A percentile compares a stretch with the other conserved stretches of the same genome.
Evolutionary conservation across 805 yeast species (phyloP).

Genomic region (Jamesozyma gamospora): DNA sequence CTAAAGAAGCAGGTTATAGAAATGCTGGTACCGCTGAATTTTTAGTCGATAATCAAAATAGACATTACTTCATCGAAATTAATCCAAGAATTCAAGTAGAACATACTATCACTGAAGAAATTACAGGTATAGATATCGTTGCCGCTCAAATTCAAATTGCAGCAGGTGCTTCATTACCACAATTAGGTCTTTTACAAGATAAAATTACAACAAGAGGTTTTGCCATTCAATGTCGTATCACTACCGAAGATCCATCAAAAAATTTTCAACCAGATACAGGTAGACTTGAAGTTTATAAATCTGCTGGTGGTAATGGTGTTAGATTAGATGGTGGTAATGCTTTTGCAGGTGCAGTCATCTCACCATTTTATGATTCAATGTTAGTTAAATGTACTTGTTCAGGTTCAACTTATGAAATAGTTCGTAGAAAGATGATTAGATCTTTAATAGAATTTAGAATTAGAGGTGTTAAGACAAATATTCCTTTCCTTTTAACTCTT

Average conservation of each 20-base stretch:
- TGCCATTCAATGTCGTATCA: constrained; percentile 98
- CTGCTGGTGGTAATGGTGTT: constrained; percentile 99
- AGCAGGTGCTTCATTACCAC: constrained; percentile 91
- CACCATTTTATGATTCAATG: constrained; percentile 97
- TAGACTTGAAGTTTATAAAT: constrained; percentile 92
- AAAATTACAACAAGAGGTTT: constrained; percentile 93
- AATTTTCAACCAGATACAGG: constrained; percentile 98
- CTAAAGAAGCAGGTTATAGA: constrained; percentile 77
- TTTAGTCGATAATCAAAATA: constrained; percentile 81
- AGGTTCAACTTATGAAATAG: constrained; percentile 94
- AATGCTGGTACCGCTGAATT: constrained; percentile 99
- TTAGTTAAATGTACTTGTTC: constrained; percentile 94
- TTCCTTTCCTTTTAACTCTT: constrained; percentile 86
- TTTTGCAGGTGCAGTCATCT: constrained; percentile 89
- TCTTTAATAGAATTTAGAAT: constrained; percentile 95
- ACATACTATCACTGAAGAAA: constrained; percentile 97
- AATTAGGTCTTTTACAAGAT: constrained; percentile 88
- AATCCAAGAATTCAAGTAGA: constrained; percentile 98
- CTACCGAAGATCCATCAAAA: constrained; percentile 95
- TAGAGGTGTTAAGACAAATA: constrained; percentile 98
- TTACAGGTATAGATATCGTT: constrained; percentile 94
- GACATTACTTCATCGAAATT: constrained; percentile 96
- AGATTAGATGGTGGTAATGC: constrained; percentile 98
- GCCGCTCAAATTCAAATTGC: constrained; percentile 99
- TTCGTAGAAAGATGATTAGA: constrained; percentile 95